These are phyloP conservation scores for Mycosarcoma maydis DNA, from an alignment of 1,284 basidiomycete genomes.

Conservation along the genomic window DNA sequence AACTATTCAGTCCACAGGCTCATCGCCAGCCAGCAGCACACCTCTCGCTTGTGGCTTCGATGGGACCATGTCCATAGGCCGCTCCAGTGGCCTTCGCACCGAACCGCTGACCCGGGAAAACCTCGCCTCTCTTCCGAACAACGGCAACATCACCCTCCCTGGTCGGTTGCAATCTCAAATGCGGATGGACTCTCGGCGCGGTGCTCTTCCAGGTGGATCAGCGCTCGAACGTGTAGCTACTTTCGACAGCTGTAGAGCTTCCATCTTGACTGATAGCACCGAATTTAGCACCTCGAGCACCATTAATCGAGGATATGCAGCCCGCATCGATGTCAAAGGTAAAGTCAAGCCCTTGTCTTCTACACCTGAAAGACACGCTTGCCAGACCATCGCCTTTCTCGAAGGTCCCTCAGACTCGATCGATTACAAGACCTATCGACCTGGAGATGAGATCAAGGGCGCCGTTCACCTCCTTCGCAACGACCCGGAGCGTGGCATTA, in stretches of 20 bases:
- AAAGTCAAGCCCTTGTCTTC: constrained; percentile 44
- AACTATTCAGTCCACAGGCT: background rate
- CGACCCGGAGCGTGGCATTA: constrained; percentile 43
- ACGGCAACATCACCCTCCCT: constrained; percentile 13
- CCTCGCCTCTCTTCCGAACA: constrained; percentile 22
- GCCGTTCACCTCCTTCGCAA: constrained; percentile 44
- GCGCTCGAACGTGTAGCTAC: constrained; percentile 27
- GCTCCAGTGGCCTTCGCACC: constrained; percentile 3
- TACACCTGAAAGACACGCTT: constrained; percentile 22
- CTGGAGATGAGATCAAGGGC: constrained; percentile 48
- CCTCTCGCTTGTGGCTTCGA: constrained; percentile 1
- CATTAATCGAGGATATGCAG: constrained; percentile 46
- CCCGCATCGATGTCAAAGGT: constrained; percentile 48
- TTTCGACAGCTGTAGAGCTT: constrained; percentile 37
- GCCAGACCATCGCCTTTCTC: constrained; percentile 49
- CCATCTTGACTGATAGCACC: constrained; percentile 41
- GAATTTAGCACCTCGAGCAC: constrained; percentile 52
- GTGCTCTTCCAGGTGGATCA: background rate
- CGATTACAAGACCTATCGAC: constrained; percentile 50
- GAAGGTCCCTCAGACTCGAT: constrained; percentile 41
- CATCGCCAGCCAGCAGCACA: constrained; percentile 12
- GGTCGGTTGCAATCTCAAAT: constrained; percentile 17
- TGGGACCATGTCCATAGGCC: constrained; percentile 7
- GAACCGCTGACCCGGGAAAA: constrained; percentile 32
- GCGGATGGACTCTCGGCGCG: constrained; percentile 2